Evolutionary conservation across 768 basidiomycete genomes (phyloP).

Genomic region (Tylopilus subfusipes): DNA sequence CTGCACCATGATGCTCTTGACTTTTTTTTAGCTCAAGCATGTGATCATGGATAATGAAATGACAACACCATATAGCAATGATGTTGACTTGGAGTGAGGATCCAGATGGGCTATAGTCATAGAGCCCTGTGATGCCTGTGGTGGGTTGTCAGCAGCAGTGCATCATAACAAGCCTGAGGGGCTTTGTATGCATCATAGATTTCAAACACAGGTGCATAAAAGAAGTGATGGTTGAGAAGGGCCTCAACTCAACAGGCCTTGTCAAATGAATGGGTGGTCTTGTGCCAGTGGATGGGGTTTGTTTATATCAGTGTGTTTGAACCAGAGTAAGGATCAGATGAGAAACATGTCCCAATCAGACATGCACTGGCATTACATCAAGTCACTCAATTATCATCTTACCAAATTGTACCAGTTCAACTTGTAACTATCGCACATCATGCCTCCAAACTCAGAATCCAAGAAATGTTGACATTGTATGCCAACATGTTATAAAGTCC

Average conservation of each 20-base stretch:
- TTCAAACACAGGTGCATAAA: constrained; percentile 97
- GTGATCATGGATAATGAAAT: constrained; percentile 97
- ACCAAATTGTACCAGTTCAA: not conserved
- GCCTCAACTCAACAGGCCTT: constrained; percentile 82
- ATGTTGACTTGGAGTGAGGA: constrained; percentile 96
- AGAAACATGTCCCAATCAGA: constrained; percentile 22
- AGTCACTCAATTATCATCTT: not conserved
- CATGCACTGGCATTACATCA: constrained; percentile 21
- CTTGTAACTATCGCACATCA: not conserved
- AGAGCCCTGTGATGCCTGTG: constrained; percentile 89
- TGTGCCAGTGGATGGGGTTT: constrained; percentile 60
- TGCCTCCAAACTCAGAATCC: too few relatives aligned
- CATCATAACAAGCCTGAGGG: too few relatives aligned
- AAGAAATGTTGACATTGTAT: too few relatives aligned
- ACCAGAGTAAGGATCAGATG: not conserved
- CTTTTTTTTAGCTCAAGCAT: constrained; percentile 92
- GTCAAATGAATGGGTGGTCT: constrained; percentile 82
- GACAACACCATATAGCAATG: constrained; percentile 92
- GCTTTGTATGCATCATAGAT: constrained; percentile 76
- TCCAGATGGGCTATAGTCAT: constrained; percentile 97
- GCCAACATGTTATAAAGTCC: too few relatives aligned
- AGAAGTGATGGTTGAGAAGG: constrained; percentile 86
- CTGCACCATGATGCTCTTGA: constrained; percentile 64
- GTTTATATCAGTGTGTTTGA: constrained; percentile 27
- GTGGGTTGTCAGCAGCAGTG: too few relatives aligned